Base-by-base conservation (phyloP, 441 rosid species). In the Sinapis alba region DNA sequence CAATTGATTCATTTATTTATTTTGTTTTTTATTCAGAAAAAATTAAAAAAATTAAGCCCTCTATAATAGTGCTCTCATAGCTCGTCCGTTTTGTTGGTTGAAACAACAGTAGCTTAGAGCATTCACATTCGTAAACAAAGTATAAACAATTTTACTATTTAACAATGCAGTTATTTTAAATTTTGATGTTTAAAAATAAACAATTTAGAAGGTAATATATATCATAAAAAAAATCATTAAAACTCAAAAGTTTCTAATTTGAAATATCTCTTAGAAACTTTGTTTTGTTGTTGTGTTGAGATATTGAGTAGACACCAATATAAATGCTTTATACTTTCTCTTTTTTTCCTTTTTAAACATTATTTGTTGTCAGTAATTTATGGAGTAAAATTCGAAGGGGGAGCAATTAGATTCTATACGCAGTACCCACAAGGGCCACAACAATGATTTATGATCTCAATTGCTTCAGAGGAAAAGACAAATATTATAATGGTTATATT, bases 401-500 rank as follows among this genome's bases (percentile, higher is more conserved):
- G 56, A 61, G 43, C 16, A 36, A 56, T 56, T 5, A 64, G 27
- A 54, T 72, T 51, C 41, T 36, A 23, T 51, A 65, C 15, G 21
- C 63, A 62, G 63, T 24, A 28, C 76, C 43, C 30, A 72, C 43
- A 64, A 73, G 65, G 71, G 38, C 60, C 72, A 74, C 36, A n/a
- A 4, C 36, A 66, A 74, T 65, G 72, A 74, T 58, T 43, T 30
- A 30, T 5, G 65, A 61, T 10, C 64, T 28, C 65, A 18, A 10
- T 61, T 43, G 45, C 28, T 64, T 56, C 58, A 73, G 21, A 54
- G 21, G 56, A 38, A 38, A 19, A 3, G n/a, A 73, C 19, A 73
- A 32, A 64, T 27, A 11, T 19, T 56, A 41, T 18, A 34, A 38
- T 72, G 15, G 71, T 27, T 11, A 36, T 3, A 26, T 56, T 69